Base-by-base conservation (phyloP, 805 yeast genomes). In the Sugiyamaella qingdaonensis region DNA sequence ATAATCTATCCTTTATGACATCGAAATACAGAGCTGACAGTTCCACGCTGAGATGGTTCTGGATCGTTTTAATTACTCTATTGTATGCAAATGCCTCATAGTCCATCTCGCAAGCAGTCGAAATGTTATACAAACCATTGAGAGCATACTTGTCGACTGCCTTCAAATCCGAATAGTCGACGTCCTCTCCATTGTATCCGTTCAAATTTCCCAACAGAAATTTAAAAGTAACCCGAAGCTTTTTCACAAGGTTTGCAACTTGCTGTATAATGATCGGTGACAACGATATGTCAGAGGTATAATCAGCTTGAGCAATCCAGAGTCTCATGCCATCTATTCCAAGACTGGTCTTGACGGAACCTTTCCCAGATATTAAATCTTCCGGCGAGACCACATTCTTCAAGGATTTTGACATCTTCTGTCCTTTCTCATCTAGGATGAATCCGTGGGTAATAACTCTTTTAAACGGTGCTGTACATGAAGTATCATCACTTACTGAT, bases 311-410 rank as follows among this genome's bases (percentile, higher is more conserved):
- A 0, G 97, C 96, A 7, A 85, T 88, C 86, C 97, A 86, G 52
- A 91, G 73, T 60, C 99, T 76, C 55, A 94, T 72, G 0, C 99
- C 99, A 67, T 91, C 98, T 14, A 88, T 79, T 10, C 99, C 98
- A 18, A 92, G 71, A 11, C 82, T 75, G 0, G 89, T 88, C 7
- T 69, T 67, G 54, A 74, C 73, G 2, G 95, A 95, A 35, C 78
- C 70, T 1, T 57, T 56, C 19, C 65, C 68, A 27, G 59, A 55
- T 34, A 92, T 79, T 8, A 89, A 79, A 34, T 81, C 81, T 2
- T 62, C 62, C 0, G 98, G 98, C 1, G 78, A 66, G 18, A 91
- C 78, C 0, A 83, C 83, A 61, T 94, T 94, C 0, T 97, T 97
- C 36, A 86, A 70, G 0, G 97, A 88, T 65, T 94, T 94, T 2